These are phyloP conservation scores for Phytophthora macrochlamydospora DNA, from an alignment of 352 stramenopile species.

Conservation along the genomic window DNA sequence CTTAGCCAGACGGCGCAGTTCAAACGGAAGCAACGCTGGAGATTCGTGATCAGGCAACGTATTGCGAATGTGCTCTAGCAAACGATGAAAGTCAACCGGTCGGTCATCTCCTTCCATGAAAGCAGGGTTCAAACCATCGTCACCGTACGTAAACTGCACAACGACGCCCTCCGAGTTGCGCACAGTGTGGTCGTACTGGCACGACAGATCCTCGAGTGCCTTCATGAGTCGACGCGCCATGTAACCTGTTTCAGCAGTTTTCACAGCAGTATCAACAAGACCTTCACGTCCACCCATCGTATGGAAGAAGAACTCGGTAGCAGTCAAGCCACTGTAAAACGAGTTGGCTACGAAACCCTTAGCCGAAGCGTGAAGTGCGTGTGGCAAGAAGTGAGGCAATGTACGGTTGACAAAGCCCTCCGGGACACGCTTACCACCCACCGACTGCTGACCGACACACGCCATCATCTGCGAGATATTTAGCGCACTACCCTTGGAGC, in stretches of 20 bases:
- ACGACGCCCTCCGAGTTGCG: conserved; percentile 91
- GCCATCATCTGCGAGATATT: conserved; percentile 99
- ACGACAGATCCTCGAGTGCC: conserved; percentile 97
- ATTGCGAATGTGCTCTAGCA: conserved; percentile 91
- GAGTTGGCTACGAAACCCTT: conserved; percentile 99
- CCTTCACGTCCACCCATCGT: conserved; percentile 99
- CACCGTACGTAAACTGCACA: conserved; percentile 99
- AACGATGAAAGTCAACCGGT: conserved; percentile 96
- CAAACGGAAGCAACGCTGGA: conserved; percentile 70
- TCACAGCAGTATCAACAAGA: conserved; percentile 99
- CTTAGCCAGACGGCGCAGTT: conserved; percentile 88
- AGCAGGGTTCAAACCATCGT: conserved; percentile 98
- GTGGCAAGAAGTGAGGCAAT: conserved; percentile 95
- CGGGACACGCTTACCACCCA: conserved; percentile 98
- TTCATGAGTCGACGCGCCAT: conserved; percentile 99
- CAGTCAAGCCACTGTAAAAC: conserved; percentile 98
- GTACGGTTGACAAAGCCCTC: conserved; percentile 99
- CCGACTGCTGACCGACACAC: conserved; percentile 98
- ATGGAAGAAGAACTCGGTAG: conserved; percentile 99
- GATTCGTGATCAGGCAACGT: conserved; percentile 77
- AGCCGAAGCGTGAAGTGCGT: conserved; percentile 94
- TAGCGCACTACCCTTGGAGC: conserved; percentile 98
- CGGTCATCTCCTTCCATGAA: conserved; percentile 96
- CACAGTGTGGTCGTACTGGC: conserved; percentile 94
- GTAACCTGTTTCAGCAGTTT: conserved; percentile 99